Evolutionary conservation across 2,329 filamentous ascomycete genomes (phyloP), one percentile per base, ranked within the genome.

Genomic region (Colletotrichum aenigma): DNA sequence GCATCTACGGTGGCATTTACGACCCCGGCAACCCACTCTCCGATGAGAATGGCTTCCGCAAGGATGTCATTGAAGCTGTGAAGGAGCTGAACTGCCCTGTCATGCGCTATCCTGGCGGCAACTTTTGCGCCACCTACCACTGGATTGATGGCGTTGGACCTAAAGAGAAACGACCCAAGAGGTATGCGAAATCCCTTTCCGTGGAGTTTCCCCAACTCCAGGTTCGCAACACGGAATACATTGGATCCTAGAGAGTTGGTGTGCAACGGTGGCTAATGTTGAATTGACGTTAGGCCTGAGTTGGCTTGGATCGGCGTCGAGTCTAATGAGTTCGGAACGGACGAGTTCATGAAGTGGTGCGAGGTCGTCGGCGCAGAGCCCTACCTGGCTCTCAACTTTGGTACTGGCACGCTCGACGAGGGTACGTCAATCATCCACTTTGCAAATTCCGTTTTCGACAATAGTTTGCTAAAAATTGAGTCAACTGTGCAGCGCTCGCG

Each of bases 281-380:
- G 8, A 24, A 16, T 80, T 24, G 30, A 13, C 26, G 7, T 67
- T 66, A 89, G 93, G 79, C 93, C 92, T 2, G 95, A 97, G 81
- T 88, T 97, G 69, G 95, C 95, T 7, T 97, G 95, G 95, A 87
- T 94, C 24, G 94, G 93, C 38, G 90, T 91, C 2, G 95, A 97
- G 86, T 91, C 89, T 32, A 97, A 97, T 82, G 88, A 93, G 77
- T 96, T 97, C 80, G 95, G 95, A 73, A 97, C 95, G 1, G 94
- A 97, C 83, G 95, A 97, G 86, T 97, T 97, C 84, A 91, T 97
- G 89, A 89, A 93, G 79, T 96, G 94, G 94, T 95, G 94, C 77
- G 89, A 93, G 78, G 87, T 91, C 12, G 91, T 96, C 9, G 91
- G 91, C 28, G 94, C 94, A 0, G 93, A 96, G 86, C 95, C 95